Percentiles rank a stretch among this genome's conserved stretches.
These are phyloP conservation scores for Trametes polyzona DNA, from an alignment of 1,284 basidiomycete genomes.

Conservation along the genomic window DNA sequence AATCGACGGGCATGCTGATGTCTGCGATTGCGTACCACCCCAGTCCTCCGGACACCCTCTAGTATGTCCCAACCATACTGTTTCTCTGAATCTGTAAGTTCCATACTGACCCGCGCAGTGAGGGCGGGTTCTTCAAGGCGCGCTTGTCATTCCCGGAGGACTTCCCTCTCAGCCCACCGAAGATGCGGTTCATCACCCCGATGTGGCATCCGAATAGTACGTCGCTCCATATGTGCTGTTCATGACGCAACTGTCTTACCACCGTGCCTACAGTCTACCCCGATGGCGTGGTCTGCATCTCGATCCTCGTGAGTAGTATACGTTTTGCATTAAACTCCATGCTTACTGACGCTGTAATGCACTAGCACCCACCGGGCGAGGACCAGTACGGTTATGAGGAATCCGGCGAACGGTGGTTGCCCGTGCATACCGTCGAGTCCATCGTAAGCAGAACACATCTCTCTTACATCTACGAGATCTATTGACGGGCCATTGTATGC, in stretches of 20 bases:
- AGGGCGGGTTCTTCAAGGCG: constrained; percentile 93
- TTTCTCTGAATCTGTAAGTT: neutral
- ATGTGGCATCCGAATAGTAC: constrained; percentile 99
- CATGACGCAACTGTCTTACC: constrained; percentile 29
- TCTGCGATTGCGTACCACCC: constrained; percentile 6
- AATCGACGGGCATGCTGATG: constrained; percentile 26
- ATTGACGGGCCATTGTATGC: neutral
- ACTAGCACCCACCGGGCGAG: constrained; percentile 91
- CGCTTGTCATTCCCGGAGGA: constrained; percentile 87
- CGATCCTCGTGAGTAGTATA: constrained; percentile 77
- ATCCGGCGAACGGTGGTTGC: constrained; percentile 96
- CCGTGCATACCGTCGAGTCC: constrained; percentile 95
- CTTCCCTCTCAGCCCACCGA: constrained; percentile 91
- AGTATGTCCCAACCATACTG: constrained; percentile 52
- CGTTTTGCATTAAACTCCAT: neutral
- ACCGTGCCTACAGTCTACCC: constrained; percentile 70
- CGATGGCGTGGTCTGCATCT: constrained; percentile 93
- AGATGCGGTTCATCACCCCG: constrained; percentile 93
- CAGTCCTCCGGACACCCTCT: constrained; percentile 88
- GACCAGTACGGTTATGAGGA: constrained; percentile 99
- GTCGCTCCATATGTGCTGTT: constrained; percentile 1
- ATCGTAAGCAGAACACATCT: constrained; percentile 72
- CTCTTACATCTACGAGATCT: constrained; percentile 7
- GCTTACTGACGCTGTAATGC: neutral
- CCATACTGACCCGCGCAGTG: constrained; percentile 49